Evolutionary conservation across 352 stramenopile genomes (phyloP).

Genomic region (Phytophthora pluvialis): DNA sequence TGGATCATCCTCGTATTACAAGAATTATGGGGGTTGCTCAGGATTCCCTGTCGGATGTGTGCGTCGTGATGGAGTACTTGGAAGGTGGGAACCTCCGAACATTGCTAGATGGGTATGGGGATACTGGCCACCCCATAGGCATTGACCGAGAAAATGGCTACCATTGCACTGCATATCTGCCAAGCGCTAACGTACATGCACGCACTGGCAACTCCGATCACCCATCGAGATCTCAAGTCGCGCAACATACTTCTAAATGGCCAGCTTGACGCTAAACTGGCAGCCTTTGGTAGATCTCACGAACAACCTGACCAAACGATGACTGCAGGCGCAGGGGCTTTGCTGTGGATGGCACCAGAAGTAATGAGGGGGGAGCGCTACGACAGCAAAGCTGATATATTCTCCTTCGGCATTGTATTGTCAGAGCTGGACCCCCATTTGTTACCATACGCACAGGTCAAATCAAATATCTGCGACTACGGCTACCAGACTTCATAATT

Average conservation of each 20-base stretch:
- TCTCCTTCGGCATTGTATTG: conserved; percentile 21
- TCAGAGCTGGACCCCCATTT: conserved; percentile 21
- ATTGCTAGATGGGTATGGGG: conserved; percentile 31
- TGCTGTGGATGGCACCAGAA: conserved; percentile 22
- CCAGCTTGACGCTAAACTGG: conserved; percentile 59
- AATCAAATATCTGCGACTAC: not conserved
- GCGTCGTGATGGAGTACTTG: conserved; percentile 51
- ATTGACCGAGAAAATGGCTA: conserved; percentile 40
- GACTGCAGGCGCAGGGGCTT: conserved; percentile 22
- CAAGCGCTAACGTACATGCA: conserved; percentile 39
- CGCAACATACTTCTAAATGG: conserved; percentile 35
- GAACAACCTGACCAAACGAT: conserved; percentile 44
- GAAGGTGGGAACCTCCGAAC: conserved; percentile 38
- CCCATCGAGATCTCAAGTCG: conserved; percentile 55
- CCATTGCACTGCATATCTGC: conserved; percentile 36
- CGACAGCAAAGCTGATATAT: conserved; percentile 20
- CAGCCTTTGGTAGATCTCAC: conserved; percentile 68
- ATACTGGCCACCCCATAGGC: not conserved
- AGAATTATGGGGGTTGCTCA: conserved; percentile 58
- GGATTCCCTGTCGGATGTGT: conserved; percentile 43
- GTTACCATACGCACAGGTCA: conserved; percentile 4
- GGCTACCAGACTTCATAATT: conserved; percentile 1
- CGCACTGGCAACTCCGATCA: conserved; percentile 24
- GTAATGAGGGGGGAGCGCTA: conserved; percentile 21
- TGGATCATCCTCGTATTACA: conserved; percentile 59